Evolutionary conservation across 2,329 filamentous ascomycete genomes (phyloP).

Genomic region (Diaporthe velutina): DNA sequence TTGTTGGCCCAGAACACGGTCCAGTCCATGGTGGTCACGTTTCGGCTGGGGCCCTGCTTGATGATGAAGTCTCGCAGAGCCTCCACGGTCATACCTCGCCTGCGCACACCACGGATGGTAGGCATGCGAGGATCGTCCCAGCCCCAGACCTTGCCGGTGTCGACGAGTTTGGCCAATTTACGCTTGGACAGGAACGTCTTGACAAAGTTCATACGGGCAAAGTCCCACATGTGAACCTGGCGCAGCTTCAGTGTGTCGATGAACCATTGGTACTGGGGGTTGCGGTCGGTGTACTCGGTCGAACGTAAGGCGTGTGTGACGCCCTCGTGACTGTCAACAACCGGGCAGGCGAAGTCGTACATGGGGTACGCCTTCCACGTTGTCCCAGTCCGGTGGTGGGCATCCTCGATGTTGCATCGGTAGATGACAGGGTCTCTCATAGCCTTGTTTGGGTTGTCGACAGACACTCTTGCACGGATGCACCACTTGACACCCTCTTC

Average conservation of each 20-base stretch:
- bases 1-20: constrained; percentile 79
- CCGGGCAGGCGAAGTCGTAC: constrained; percentile 88
- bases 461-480: constrained; percentile 93
- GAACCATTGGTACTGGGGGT: constrained; percentile 91
- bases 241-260: constrained; percentile 79
- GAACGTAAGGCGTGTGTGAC: constrained; percentile 87
- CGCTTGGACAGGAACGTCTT: constrained; percentile 87
- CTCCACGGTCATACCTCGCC: constrained; percentile 83
- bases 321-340: constrained; percentile 84
- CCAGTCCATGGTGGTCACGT: constrained; percentile 89
- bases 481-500: constrained; percentile 87
- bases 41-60: constrained; percentile 86
- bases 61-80: constrained; percentile 87
- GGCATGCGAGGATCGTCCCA: constrained; percentile 93
- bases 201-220: constrained; percentile 87
- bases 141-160: constrained; percentile 80
- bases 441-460: constrained; percentile 93
- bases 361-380: constrained; percentile 90
- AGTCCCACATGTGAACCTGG: constrained; percentile 87
- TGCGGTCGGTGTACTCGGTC: constrained; percentile 89
- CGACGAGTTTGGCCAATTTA: constrained; percentile 87
- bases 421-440: constrained; percentile 98
- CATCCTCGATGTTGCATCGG: constrained; percentile 80
- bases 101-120: constrained; percentile 82
- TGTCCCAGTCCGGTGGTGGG: constrained; percentile 83